Evolutionary conservation across 192 early-diverging fungal genomes (phyloP), one percentile per base, ranked within the genome.

Genomic region (Dissophora ornata): DNA sequence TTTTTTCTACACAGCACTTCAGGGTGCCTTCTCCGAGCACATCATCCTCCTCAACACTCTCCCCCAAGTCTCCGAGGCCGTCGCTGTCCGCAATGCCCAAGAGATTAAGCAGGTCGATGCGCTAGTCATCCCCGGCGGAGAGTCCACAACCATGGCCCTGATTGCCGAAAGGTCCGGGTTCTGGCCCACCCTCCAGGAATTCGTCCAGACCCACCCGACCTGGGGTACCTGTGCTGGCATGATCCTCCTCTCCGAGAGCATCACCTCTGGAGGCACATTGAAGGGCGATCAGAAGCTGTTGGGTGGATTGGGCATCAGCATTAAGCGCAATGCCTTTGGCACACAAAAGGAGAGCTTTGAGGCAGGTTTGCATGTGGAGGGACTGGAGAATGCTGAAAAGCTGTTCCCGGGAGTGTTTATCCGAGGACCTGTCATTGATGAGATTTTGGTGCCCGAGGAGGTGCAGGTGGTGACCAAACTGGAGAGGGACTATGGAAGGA

Each of bases 201-300:
- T 92, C 87, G 92, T 94, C 25, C 86, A 85, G 50, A 74, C 68
- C 30, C 87, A 90, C 83, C 87, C 95, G 53, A 92, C 93, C 65
- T 87, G 95, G 95, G 97, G 97, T 19, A 98, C 96, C 29, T 99
- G 97, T 71, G 97, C 97, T 18, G 97, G 97, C 32, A 84, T 99
- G 86, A 98, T 99, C 50, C 84, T 99, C 58, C 86, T 99, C 40
- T 88, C 94, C 9, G 87, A 94, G 54, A 79, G 83, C 29, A 91
- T 91, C 16, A 87, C 82, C 24, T 75, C 71, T 5, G 71, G 71
- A 29, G 83, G 87, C 32, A 88, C 91, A 19, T 95, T 97, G 70
- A 84, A 89, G 55, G 94, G 93, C 36, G 97, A 96, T 3, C 97
- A 98, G 75, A 81, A 86, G 69, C 80, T 94, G 52, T 82, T 99